These are phyloP conservation scores for Penicillium samsonianum DNA, from an alignment of 495 filamentous ascomycete species.

Conservation along the genomic window DNA sequence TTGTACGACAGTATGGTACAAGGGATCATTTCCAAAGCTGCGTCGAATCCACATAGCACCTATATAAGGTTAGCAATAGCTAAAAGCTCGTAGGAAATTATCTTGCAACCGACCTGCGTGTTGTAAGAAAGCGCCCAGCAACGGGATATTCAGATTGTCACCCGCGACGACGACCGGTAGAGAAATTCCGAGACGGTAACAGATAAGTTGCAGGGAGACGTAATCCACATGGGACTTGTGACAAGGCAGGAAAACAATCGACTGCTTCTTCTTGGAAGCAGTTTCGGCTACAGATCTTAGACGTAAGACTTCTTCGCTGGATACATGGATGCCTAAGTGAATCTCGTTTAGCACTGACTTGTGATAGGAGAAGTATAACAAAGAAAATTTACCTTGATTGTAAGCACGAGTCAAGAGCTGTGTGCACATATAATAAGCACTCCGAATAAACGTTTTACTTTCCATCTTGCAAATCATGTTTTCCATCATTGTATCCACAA, in stretches of 20 bases:
- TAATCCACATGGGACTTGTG: conserved; percentile 96
- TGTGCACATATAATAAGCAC: conserved; percentile 85
- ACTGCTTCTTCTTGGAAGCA: conserved; percentile 84
- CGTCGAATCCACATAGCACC: conserved; percentile 96
- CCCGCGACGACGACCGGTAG: conserved; percentile 93
- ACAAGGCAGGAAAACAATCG: conserved; percentile 92
- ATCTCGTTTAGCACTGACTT: conserved; percentile 9
- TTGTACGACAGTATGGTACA: conserved; percentile 90
- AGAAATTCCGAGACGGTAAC: conserved; percentile 85
- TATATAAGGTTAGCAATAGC: conserved; percentile 29
- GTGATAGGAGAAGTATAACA: background rate
- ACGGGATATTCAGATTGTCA: conserved; percentile 92
- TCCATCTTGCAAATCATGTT: conserved; percentile 99
- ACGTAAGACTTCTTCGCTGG: conserved; percentile 85
- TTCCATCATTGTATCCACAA: conserved; percentile 81
- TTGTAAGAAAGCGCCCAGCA: conserved; percentile 87
- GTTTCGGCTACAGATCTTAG: conserved; percentile 77
- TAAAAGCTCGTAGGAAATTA: background rate
- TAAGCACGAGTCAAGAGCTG: conserved; percentile 91
- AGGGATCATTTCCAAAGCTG: conserved; percentile 86
- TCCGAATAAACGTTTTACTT: conserved; percentile 86
- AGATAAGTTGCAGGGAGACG: conserved; percentile 88
- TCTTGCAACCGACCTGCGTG: conserved; percentile 65
- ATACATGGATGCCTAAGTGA: conserved; percentile 76
- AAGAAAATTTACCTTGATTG: conserved; percentile 67